Conservation (phyloP, 78 protist genomes). For the Polysphondylium violaceum region DNA sequence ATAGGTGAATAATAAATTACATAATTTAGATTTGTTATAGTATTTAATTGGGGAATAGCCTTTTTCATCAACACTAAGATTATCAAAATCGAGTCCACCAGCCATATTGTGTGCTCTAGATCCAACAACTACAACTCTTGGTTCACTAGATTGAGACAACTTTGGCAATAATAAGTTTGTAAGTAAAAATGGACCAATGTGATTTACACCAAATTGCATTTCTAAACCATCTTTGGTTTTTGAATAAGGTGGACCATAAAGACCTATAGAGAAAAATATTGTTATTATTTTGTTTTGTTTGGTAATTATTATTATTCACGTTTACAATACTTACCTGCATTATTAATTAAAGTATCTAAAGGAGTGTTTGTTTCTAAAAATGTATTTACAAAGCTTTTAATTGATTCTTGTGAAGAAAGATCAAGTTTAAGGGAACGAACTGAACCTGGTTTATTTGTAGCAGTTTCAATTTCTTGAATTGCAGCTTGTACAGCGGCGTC, state of each 20-base stretch:
- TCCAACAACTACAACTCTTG: slow-evolving; percentile 20
- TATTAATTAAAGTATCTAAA: slow-evolving; percentile 44
- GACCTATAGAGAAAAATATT: too few relatives aligned
- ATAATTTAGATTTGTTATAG: slow-evolving; percentile 23
- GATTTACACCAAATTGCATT: slow-evolving; percentile 36
- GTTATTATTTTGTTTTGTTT: too few relatives aligned
- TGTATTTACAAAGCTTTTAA: slow-evolving; percentile 32
- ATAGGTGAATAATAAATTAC: slow-evolving; percentile 16
- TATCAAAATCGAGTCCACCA: slow-evolving; percentile 11
- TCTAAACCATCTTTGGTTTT: slow-evolving; percentile 29
- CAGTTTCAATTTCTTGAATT: background rate
- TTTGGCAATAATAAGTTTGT: slow-evolving; percentile 30
- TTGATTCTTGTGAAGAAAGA: slow-evolving; percentile 39
- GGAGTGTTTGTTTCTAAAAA: slow-evolving; percentile 10
- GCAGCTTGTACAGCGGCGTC: slow-evolving; percentile 26
- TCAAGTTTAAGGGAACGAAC: slow-evolving; percentile 17
- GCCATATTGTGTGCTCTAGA: slow-evolving; percentile 14
- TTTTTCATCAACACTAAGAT: background rate
- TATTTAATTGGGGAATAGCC: background rate
- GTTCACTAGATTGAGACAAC: background rate
- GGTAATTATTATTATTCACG: too few relatives aligned
- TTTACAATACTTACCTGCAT: slow-evolving; percentile 59
- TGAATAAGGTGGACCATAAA: background rate
- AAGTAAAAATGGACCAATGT: slow-evolving; percentile 50
- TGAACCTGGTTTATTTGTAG: background rate